A percentile compares a stretch with the other conserved stretches of the same genome.
These are phyloP conservation scores for Hemileccinum rubropunctum DNA, from an alignment of 768 basidiomycete genomes.

Conservation along the genomic window DNA sequence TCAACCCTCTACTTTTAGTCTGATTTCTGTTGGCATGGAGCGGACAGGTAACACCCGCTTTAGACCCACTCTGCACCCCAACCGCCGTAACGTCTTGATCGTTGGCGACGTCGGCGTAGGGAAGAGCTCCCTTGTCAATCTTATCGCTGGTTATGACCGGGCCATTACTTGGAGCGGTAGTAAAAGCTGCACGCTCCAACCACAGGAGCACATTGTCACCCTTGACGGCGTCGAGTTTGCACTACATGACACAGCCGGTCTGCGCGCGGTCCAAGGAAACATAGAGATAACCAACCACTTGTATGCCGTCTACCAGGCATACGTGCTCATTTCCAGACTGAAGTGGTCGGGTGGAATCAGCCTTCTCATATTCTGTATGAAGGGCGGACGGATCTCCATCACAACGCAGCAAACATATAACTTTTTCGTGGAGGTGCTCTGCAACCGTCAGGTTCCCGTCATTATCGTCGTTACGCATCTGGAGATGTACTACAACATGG, in stretches of 20 bases:
- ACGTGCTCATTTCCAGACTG: constrained; percentile 33
- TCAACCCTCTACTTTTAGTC: too few relatives aligned
- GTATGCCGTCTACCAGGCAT: constrained; percentile 28
- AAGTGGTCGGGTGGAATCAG: constrained; percentile 23
- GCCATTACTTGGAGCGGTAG: constrained; percentile 31
- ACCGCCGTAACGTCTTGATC: constrained; percentile 25
- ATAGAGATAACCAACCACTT: constrained; percentile 23
- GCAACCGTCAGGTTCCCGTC: constrained; percentile 30
- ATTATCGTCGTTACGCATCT: constrained; percentile 34
- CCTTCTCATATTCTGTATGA: constrained; percentile 32
- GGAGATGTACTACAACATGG: constrained; percentile 32
- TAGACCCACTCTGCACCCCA: constrained; percentile 8
- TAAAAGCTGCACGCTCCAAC: constrained; percentile 36
- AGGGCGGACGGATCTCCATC: constrained; percentile 24
- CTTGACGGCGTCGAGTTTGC: constrained; percentile 18
- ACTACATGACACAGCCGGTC: constrained; percentile 26
- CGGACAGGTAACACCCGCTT: constrained; percentile 11
- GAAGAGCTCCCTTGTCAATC: constrained; percentile 43
- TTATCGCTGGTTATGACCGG: constrained; percentile 26
- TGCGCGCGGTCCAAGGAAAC: constrained; percentile 26
- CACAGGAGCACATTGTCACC: constrained; percentile 18
- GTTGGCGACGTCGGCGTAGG: constrained; percentile 30
- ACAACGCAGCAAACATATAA: constrained; percentile 28
- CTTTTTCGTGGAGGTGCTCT: constrained; percentile 40
- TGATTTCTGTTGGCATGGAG: constrained; percentile 7